These are phyloP conservation scores for Geosiphon pyriformis DNA, from an alignment of 192 early-diverging fungal genomes.

Conservation along the genomic window DNA sequence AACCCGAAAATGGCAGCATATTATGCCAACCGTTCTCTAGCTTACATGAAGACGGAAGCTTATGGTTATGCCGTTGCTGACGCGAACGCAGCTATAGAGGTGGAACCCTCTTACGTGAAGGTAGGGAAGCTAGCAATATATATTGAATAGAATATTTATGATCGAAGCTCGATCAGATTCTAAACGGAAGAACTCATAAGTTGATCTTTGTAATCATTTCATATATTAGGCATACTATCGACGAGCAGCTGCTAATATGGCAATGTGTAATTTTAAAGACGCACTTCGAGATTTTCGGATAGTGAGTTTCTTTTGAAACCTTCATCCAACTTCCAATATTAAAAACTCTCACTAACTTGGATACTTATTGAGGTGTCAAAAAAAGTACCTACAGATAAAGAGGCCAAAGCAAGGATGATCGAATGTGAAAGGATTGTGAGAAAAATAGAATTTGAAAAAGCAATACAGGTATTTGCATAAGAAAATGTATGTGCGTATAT, in stretches of 20 bases:
- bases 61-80: constrained; percentile 76
- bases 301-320: constrained; percentile 28
- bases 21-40: constrained; percentile 91
- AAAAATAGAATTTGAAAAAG: constrained; percentile 86
- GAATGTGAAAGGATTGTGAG: constrained; percentile 91
- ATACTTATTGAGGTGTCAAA: constrained; percentile 50
- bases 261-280: constrained; percentile 80
- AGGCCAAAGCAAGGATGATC: constrained; percentile 69
- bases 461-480: constrained; percentile 75
- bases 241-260: constrained; percentile 83
- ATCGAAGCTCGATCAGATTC: neutral
- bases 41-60: constrained; percentile 78
- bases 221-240: constrained; percentile 84
- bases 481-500: too few species aligned
- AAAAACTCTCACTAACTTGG: neutral
- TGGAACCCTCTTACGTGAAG: constrained; percentile 67
- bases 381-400: constrained; percentile 71
- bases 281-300: constrained; percentile 68
- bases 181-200: neutral
- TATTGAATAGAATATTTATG: neutral
- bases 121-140: neutral
- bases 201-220: neutral
- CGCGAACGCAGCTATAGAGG: constrained; percentile 61
- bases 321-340: neutral
- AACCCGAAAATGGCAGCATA: constrained; percentile 81